A percentile compares a stretch with the other conserved stretches of the same genome.
phyloP scores from a whole-genome alignment of 768 basidiomycete genomes.

The Trametes gibbosa region DNA sequence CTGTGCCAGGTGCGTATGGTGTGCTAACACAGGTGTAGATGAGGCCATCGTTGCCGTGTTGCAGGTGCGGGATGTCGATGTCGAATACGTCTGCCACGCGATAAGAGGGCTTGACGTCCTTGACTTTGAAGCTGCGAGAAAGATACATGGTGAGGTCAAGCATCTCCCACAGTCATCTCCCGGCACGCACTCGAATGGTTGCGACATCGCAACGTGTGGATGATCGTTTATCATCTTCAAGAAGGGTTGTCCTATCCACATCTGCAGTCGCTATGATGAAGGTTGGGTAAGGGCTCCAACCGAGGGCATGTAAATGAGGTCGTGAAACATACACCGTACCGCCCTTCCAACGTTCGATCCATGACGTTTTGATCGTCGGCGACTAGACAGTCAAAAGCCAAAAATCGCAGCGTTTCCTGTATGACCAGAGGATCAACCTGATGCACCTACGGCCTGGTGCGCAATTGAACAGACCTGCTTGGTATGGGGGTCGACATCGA shows the following conservation, averaged over 20 bases:
- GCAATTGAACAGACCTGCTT: conserved; percentile 49
- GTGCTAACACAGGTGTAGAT: conserved; percentile 93
- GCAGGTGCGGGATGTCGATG: conserved; percentile 77
- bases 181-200: conserved; percentile 79
- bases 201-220: conserved; percentile 57
- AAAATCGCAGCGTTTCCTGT: conserved; percentile 77
- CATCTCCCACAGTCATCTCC: neutral
- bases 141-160: too few species aligned
- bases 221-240: conserved; percentile 63
- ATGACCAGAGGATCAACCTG: conserved; percentile 1
- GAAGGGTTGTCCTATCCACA: conserved; percentile 84
- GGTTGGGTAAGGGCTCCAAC: neutral
- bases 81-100: conserved; percentile 82
- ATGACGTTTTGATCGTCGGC: conserved; percentile 86
- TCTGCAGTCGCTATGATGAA: conserved; percentile 60
- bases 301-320: neutral
- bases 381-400: conserved; percentile 93
- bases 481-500: conserved; percentile 80
- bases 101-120: conserved; percentile 86
- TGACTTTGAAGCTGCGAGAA: conserved; percentile 70
- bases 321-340: conserved; percentile 76
- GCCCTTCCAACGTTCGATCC: conserved; percentile 74
- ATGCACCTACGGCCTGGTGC: neutral
- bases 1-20: conserved; percentile 78
- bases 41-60: conserved; percentile 93